Conservation (phyloP, 2,329 filamentous ascomycete genomes). For the Pseudogymnoascus sp. region DNA sequence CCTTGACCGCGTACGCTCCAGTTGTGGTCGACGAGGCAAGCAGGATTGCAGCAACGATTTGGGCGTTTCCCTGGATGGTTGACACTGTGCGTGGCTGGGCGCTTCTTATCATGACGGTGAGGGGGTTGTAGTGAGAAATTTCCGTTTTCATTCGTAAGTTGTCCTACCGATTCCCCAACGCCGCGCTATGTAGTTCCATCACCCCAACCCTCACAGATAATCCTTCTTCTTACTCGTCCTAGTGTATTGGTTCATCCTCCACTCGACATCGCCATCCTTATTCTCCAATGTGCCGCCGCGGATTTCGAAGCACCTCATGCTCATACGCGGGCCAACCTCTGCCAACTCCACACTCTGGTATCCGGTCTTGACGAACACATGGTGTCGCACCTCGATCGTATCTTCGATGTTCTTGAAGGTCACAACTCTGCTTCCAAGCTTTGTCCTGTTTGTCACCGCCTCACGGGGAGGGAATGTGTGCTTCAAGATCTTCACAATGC, state of each 20-base stretch:
- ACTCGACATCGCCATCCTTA: slow-evolving; percentile 91
- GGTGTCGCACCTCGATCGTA: slow-evolving; percentile 83
- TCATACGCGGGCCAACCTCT: slow-evolving; percentile 90
- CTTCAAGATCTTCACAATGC: slow-evolving; percentile 84
- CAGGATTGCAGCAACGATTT: slow-evolving; percentile 12
- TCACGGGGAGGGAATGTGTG: slow-evolving; percentile 91
- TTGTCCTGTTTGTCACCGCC: slow-evolving; percentile 57
- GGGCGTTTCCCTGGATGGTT: slow-evolving; percentile 15
- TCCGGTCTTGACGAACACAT: slow-evolving; percentile 88
- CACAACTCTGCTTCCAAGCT: slow-evolving; percentile 79
- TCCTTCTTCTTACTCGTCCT: slow-evolving; percentile 92
- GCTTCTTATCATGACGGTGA: slow-evolving; percentile 8
- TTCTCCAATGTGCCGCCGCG: slow-evolving; percentile 84
- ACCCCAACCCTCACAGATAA: slow-evolving; percentile 54
- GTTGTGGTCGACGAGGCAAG: slow-evolving; percentile 13
- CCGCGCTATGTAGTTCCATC: slow-evolving; percentile 25
- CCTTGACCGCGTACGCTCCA: background rate
- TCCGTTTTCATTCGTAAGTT: slow-evolving; percentile 11
- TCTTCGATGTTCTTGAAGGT: slow-evolving; percentile 94
- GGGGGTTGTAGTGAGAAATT: slow-evolving; percentile 9
- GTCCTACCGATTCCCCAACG: slow-evolving; percentile 21
- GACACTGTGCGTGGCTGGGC: slow-evolving; percentile 12
- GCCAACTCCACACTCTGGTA: slow-evolving; percentile 83
- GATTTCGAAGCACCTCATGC: slow-evolving; percentile 94
- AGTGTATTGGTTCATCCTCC: slow-evolving; percentile 93